Base-by-base conservation (phyloP, 1,284 basidiomycete species). In the Cutaneotrichosporon sp. region DNA sequence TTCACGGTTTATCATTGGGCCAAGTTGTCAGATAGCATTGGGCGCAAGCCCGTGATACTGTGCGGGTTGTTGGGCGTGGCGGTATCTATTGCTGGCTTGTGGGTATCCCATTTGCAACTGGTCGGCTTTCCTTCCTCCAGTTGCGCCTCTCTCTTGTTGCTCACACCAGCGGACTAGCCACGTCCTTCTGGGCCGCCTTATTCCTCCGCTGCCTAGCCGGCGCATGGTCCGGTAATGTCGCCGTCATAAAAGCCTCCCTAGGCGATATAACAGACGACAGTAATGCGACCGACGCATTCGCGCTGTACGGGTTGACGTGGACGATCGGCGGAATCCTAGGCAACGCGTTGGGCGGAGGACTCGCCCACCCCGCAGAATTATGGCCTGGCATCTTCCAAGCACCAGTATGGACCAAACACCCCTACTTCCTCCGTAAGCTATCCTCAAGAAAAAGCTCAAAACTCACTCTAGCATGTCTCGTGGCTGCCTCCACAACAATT, bases 331-430 rank as follows among this genome's bases (percentile, higher is more conserved):
- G 72, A 10, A 76, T 80, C 53, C 64, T 80, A 32, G 78, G 78
- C 6, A 73, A 71, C 40, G 70, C 73, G 5, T 56, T 76, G 46
- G 74, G 74, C 18, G 80, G 80, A 11, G 70, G 70, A 4, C 70
- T 80, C 13, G 76, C 77, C 11, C 83, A 73, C 74, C 83, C 83
- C 0, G 82, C 73, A 14, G 79, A 83, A 58, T 76, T 80, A 57
- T 80, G 79, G 53, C 81, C 82, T 0, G 66, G 65, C 4, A 30
- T 80, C 10, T 84, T 84, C 65, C 80, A 79, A 7, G 60, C 62
- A 0, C 72, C 70, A 18, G 66, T 82, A 2, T 73, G 84, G 52
- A 62, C 70, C 60, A 60, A 70, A 50, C 78, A 82, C 63, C 83
- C 83, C 0, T 84, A 81, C 64, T 69, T 83, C 42, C 72, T 84